Conservation (phyloP, 805 yeast species). For the Candida tallmaniae region DNA sequence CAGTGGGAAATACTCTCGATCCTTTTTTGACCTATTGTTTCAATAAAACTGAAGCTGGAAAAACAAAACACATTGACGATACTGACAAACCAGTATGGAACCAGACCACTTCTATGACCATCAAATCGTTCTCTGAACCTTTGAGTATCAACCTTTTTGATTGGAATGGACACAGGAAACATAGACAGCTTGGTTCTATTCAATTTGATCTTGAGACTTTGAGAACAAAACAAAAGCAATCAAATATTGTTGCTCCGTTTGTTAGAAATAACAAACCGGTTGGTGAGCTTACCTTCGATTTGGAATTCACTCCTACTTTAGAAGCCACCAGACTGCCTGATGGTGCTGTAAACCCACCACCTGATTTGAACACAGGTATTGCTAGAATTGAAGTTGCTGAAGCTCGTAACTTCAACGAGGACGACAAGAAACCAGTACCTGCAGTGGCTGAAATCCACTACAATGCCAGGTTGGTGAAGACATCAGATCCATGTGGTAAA, state of each 20-base stretch:
- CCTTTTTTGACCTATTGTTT: slow-evolving; percentile 80
- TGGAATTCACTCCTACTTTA: slow-evolving; percentile 73
- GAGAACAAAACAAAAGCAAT: slow-evolving; percentile 47
- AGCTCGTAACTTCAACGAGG: slow-evolving; percentile 50
- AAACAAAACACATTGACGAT: slow-evolving; percentile 64
- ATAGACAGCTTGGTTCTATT: slow-evolving; percentile 72
- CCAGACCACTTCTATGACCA: slow-evolving; percentile 66
- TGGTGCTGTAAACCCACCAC: slow-evolving; percentile 78
- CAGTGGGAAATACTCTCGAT: slow-evolving; percentile 76
- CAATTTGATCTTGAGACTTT: slow-evolving; percentile 70
- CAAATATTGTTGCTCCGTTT: slow-evolving; percentile 50
- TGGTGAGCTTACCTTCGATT: slow-evolving; percentile 68
- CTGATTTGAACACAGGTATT: slow-evolving; percentile 93
- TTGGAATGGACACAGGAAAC: slow-evolving; percentile 74
- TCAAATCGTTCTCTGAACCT: slow-evolving; percentile 79
- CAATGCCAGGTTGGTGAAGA: slow-evolving; percentile 54
- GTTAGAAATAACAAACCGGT: slow-evolving; percentile 79
- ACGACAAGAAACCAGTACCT: slow-evolving; percentile 46
- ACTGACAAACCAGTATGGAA: slow-evolving; percentile 79
- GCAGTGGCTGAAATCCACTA: slow-evolving; percentile 70
- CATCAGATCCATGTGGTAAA: slow-evolving; percentile 56
- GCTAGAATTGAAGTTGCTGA: slow-evolving; percentile 61
- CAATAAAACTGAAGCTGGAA: slow-evolving; percentile 53
- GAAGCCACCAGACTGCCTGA: slow-evolving; percentile 61
- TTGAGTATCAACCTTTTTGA: slow-evolving; percentile 68